Evolutionary conservation across 345 rosid species (phyloP).

Genomic region (Arabis alpina): DNA sequence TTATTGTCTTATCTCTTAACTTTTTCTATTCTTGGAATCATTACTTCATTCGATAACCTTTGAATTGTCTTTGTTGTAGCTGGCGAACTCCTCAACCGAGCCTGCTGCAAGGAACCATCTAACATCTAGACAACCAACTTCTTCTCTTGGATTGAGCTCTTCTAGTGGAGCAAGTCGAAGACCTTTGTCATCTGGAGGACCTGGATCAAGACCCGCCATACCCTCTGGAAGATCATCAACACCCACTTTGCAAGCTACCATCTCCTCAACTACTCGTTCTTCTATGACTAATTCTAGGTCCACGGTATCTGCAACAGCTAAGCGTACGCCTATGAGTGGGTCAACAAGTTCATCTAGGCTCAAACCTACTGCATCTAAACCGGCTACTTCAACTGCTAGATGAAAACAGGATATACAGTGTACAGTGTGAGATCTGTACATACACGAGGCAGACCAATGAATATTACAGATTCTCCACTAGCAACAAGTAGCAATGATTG

Average conservation of each 20-base stretch:
- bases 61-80: conserved; percentile 50
- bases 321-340: conserved; percentile 47
- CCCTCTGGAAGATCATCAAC: conserved; percentile 84
- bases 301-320: conserved; percentile 47
- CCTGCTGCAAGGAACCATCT: conserved; percentile 60
- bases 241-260: conserved; percentile 78
- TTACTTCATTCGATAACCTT: too few species aligned
- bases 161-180: conserved; percentile 63
- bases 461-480: conserved; percentile 88
- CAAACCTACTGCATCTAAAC: conserved; percentile 49
- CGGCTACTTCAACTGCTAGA: conserved; percentile 50
- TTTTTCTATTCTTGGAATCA: conserved; percentile 10
- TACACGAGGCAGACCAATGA: conserved; percentile 62
- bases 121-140: conserved; percentile 63
- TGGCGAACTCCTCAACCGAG: conserved; percentile 74
- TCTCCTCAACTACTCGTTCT: conserved; percentile 52
- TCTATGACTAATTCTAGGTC: conserved; percentile 43
- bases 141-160: conserved; percentile 76
- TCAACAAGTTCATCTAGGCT: conserved; percentile 50
- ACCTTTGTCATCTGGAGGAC: conserved; percentile 94
- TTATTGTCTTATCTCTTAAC: not conserved
- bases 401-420: conserved; percentile 83
- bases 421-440: conserved; percentile 95
- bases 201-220: conserved; percentile 88
- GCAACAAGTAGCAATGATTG: conserved; percentile 98